Evolutionary conservation across 345 rosid species (phyloP), one percentile per base, ranked within the genome.

Genomic region (Citrus cavaleriei): DNA sequence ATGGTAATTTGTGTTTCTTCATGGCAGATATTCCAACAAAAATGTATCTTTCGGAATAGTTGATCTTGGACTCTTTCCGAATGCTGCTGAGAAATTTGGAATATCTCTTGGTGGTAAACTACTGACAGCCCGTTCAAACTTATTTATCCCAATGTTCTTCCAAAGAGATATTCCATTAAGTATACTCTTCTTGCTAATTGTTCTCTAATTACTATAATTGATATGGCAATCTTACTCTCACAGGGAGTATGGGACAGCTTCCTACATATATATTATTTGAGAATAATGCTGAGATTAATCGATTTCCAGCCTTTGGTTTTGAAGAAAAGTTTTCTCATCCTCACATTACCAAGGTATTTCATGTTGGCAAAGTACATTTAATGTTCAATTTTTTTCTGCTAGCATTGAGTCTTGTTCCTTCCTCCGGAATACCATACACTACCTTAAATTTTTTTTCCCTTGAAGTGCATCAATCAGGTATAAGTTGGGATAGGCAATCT

Each of bases 61-160:
- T 40, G 98, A 95, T 86, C 92, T 95, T 57, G 98, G 98, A 80
- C 93, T 95, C 73, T 95, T 95, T 80, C 95, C 98, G 79, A 92
- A 93, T 86, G 88, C 91, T 75, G 95, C 98, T 30, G 95, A 88
- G 70, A 90, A 84, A 78, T 92, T 93, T 84, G 98, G 98, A 84
- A 93, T 95, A 82, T 91, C 95, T 81, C 93, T 92, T 30, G 90
- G 91, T 21, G 95, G 94, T 89, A 80, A 63, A 30, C 25, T 37
- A 37, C 27, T 63, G 75, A 46, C 37, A 34, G 54, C 34, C 54
- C 4, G 2, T 51, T 40, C 27, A 62, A 24, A 28, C 37, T 64
- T 64, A 25, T 67, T 74, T 24, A 61, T 76, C 12, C 57, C 13
- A n/a, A 51, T 8, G 34, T 32, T 34, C 18, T 51, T 67, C 24